phyloP scores from a whole-genome alignment of 1,284 basidiomycete genomes.

The Coriolopsis trogii region DNA sequence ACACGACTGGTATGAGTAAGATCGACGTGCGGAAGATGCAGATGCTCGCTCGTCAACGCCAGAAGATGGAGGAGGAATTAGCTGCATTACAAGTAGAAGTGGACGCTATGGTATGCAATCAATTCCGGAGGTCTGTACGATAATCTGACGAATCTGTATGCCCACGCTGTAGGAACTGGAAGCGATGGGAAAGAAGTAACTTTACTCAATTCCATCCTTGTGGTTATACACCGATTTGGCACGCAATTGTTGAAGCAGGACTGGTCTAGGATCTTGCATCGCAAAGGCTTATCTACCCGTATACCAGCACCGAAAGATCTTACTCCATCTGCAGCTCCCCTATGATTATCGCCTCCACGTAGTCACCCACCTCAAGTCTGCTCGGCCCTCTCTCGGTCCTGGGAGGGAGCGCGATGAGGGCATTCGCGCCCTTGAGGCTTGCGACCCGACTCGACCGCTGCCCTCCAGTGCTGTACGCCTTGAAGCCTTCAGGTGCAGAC shows the following conservation, averaged over 20 bases:
- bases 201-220: not conserved
- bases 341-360: constrained; percentile 63
- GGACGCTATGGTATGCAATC: constrained; percentile 47
- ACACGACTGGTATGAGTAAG: constrained; percentile 61
- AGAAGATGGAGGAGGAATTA: constrained; percentile 61
- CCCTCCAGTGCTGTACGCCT: constrained; percentile 81
- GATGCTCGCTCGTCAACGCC: constrained; percentile 62
- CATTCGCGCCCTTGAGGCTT: constrained; percentile 79
- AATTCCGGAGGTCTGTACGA: no score
- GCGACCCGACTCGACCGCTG: constrained; percentile 81
- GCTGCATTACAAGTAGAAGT: constrained; percentile 61
- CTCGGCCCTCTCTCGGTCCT: constrained; percentile 40
- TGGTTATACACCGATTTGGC: not conserved
- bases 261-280: no score
- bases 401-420: constrained; percentile 69
- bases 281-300: no score
- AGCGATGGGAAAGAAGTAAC: constrained; percentile 30
- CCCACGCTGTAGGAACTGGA: constrained; percentile 25
- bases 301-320: no score
- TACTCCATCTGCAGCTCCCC: constrained; percentile 58
- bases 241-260: not conserved
- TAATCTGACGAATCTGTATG: not conserved
- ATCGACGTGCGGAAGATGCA: constrained; percentile 65
- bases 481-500: constrained; percentile 48
- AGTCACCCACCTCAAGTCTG: constrained; percentile 53